Evolutionary conservation across 345 rosid species (phyloP).

Genomic region (Populus pruinosa): DNA sequence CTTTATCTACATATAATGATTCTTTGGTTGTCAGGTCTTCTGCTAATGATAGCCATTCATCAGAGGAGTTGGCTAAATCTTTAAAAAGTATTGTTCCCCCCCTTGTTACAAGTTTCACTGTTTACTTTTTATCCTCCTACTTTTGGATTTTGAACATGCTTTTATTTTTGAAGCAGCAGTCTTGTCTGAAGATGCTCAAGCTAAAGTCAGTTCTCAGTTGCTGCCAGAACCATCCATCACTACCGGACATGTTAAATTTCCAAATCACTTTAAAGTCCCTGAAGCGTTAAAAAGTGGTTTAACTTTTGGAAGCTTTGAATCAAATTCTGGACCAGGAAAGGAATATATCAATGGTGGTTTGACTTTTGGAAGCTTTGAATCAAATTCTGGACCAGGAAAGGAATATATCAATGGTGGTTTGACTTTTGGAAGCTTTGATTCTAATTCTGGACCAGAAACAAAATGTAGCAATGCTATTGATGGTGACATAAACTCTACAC

Average conservation of each 20-base stretch:
- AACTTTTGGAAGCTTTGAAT: slow-evolving; percentile 45
- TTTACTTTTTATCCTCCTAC: background rate
- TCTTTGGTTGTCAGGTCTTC: slow-evolving; percentile 31
- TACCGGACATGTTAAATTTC: slow-evolving; percentile 69
- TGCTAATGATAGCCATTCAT: slow-evolving; percentile 19
- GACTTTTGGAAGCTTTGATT: slow-evolving; percentile 84
- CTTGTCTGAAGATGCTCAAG: slow-evolving; percentile 32
- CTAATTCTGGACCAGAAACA: slow-evolving; percentile 34
- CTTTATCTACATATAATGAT: slow-evolving; percentile 16
- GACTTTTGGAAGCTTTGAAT: slow-evolving; percentile 83
- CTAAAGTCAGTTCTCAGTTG: slow-evolving; percentile 31
- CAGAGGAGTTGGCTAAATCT: slow-evolving; percentile 21
- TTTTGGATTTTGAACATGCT: background rate
- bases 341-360: slow-evolving; percentile 42
- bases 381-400: slow-evolving; percentile 35
- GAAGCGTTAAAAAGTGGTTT: slow-evolving; percentile 66
- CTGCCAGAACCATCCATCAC: slow-evolving; percentile 31
- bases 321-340: slow-evolving; percentile 35
- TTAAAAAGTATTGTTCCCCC: slow-evolving; percentile 36
- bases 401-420: slow-evolving; percentile 42
- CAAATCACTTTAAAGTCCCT: slow-evolving; percentile 66
- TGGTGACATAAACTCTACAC: slow-evolving; percentile 34
- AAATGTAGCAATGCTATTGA: slow-evolving; percentile 24
- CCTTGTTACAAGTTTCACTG: background rate
- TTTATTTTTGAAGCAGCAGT: slow-evolving; percentile 25